Conservation (phyloP, 2,329 filamentous ascomycete genomes). For the Talaromyces sp. region DNA sequence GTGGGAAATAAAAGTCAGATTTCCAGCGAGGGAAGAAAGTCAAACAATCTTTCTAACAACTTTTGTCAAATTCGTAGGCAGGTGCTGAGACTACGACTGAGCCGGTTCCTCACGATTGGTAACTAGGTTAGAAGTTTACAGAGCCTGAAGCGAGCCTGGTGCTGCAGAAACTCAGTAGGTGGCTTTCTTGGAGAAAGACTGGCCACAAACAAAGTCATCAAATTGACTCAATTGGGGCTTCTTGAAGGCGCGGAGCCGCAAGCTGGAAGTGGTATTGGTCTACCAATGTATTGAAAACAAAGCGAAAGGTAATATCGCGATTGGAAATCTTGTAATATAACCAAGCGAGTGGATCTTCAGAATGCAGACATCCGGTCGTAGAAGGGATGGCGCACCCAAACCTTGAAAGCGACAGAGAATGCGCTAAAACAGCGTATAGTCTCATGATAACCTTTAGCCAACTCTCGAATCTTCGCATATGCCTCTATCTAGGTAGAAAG, state of each 20-base stretch:
- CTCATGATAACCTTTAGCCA: not conserved
- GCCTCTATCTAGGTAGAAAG: too few species aligned
- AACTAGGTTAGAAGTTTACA: too few species aligned
- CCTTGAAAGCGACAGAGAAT: too few species aligned
- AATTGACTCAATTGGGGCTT: not conserved
- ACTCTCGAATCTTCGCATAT: not conserved
- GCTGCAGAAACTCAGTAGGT: not conserved
- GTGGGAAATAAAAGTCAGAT: too few species aligned
- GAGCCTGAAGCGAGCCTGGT: not conserved
- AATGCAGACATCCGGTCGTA: not conserved
- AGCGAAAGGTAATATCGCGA: not conserved
- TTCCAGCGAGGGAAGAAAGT: too few species aligned
- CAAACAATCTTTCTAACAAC: too few species aligned
- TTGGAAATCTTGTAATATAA: not conserved
- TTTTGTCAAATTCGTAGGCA: too few species aligned
- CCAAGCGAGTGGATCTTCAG: not conserved
- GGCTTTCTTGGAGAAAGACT: not conserved
- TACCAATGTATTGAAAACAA: not conserved
- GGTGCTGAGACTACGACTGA: too few species aligned
- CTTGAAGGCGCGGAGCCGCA: not conserved
- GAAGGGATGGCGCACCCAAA: not conserved
- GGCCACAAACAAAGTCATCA: not conserved
- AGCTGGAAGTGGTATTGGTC: not conserved
- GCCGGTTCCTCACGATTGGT: too few species aligned
- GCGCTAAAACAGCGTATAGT: too few species aligned